Evolutionary conservation across 768 basidiomycete genomes (phyloP), one percentile per base, ranked within the genome.

Genomic region (Hygrophoropsis aurantiaca): DNA sequence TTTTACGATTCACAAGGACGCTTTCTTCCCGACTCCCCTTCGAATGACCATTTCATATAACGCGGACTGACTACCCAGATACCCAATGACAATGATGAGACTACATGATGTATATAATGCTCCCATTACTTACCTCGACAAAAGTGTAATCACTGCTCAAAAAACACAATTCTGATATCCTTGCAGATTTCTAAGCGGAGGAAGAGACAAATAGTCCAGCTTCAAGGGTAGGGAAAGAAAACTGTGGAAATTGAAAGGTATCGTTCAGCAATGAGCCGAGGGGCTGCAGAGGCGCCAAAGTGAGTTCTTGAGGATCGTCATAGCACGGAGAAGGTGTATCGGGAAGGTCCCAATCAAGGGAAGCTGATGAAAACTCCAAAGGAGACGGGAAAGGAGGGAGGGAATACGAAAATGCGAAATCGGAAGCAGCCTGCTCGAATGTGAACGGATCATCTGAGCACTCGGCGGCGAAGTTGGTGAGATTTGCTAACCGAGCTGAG

Each of bases 301-400:
- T 56, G 25, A 58, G 64, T 11, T 58, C 57, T 11, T 59, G 61
- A 35, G 49, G 20, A 43, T 62, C 59, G 41, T 51, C 38, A 2
- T 58, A 64, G 19, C 35, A 47, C 54, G 54, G 61, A 7, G 61
- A 61, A 11, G 61, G 61, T 23, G 61, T 64, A 26, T 62, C 61
- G 0, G 59, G 61, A 3, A 26, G 34, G 15, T 44, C 26, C 23
- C 40, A 49, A n/a, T 45, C 26, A 6, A 24, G 20, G 33, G 39
- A 23, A 24, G 24, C 11, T 5, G 19, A 11, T 8, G 38, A 20
- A 20, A 20, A 19, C n/a, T 11, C 21, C 27, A 32, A 36, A 18
- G 34, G 15, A 35, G 2, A 30, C 2, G 4, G 41, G 5, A 52
- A 44, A 7, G 53, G 26, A 3, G 60, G 52, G 11, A 60, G 50